Evolutionary conservation across 2,329 filamentous ascomycete genomes (phyloP).

Genomic region (Dactylonectria macrodidyma): DNA sequence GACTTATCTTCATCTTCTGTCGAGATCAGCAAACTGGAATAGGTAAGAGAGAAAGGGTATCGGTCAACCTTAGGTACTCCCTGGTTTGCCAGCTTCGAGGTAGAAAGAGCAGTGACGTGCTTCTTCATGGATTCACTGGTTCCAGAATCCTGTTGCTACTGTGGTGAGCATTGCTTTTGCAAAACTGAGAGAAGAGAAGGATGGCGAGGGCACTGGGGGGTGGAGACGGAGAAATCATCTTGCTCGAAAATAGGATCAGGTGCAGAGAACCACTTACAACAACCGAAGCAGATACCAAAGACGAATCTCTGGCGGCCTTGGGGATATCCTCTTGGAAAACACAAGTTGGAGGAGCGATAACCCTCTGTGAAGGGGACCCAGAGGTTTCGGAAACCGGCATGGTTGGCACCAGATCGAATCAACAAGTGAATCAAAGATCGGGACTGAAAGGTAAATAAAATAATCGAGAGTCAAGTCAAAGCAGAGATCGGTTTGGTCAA

Average conservation of each 20-base stretch:
- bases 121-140: conserved; percentile 55
- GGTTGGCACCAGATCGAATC: conserved; percentile 9
- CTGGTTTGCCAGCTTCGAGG: conserved; percentile 71
- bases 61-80: conserved; percentile 65
- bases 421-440: conserved; percentile 23
- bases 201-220: not conserved
- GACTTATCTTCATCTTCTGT: conserved; percentile 65
- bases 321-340: conserved; percentile 42
- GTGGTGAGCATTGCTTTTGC: conserved; percentile 16
- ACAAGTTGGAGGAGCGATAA: conserved; percentile 30
- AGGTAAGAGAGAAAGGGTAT: not conserved
- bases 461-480: conserved; percentile 49
- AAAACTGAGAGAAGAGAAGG: not conserved
- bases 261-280: conserved; percentile 37
- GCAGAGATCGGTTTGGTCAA: conserved; percentile 48
- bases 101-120: conserved; percentile 62
- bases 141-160: conserved; percentile 39
- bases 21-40: conserved; percentile 44
- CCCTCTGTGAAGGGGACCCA: conserved; percentile 48
- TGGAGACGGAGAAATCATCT: not conserved
- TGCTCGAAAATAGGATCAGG: not conserved
- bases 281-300: conserved; percentile 29
- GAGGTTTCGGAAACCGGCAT: conserved; percentile 52
- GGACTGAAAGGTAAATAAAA: conserved; percentile 36
- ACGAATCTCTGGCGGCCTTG: conserved; percentile 31